These are phyloP conservation scores for Dioscorea dumetorum DNA, from an alignment of 106 monocot species.

Conservation along the genomic window DNA sequence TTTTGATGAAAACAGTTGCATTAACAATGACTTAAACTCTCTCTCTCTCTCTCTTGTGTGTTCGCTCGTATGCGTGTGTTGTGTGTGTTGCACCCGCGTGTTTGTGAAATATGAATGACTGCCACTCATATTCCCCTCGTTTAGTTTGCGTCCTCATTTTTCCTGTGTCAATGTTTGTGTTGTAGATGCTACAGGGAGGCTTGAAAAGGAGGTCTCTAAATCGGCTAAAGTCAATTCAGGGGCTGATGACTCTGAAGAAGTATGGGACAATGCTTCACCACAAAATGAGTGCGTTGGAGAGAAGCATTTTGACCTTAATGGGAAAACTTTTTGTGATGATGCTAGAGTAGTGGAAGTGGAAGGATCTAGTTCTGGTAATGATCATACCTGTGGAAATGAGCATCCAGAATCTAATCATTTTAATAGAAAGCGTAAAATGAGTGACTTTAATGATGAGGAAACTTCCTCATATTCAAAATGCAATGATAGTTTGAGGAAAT, in stretches of 20 bases:
- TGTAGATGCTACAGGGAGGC: conserved; percentile 1
- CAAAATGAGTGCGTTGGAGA: conserved; percentile 10
- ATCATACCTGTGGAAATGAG: neutral
- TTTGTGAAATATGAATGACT: too few species aligned
- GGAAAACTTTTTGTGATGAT: neutral
- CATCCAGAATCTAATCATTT: neutral
- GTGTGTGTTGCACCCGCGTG: too few species aligned
- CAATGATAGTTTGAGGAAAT: conserved; percentile 2
- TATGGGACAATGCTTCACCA: neutral
- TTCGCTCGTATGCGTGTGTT: too few species aligned
- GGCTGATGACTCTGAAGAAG: conserved; percentile 2
- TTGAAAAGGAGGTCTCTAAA: neutral
- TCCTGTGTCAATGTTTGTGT: too few species aligned
- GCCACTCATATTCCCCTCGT: too few species aligned
- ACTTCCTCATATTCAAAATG: conserved; percentile 3
- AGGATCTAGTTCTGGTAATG: conserved; percentile 7
- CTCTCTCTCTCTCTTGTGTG: too few species aligned
- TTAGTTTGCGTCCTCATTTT: too few species aligned
- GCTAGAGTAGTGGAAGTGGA: conserved; percentile 4
- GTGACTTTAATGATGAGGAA: neutral
- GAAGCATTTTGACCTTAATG: neutral
- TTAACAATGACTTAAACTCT: too few species aligned
- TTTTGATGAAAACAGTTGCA: too few species aligned
- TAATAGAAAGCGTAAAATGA: neutral
- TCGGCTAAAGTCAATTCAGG: neutral